A percentile compares a stretch with the other conserved stretches of the same genome.
Conservation (phyloP, 2,329 filamentous ascomycete species). For the Mariannaea sp. region DNA sequence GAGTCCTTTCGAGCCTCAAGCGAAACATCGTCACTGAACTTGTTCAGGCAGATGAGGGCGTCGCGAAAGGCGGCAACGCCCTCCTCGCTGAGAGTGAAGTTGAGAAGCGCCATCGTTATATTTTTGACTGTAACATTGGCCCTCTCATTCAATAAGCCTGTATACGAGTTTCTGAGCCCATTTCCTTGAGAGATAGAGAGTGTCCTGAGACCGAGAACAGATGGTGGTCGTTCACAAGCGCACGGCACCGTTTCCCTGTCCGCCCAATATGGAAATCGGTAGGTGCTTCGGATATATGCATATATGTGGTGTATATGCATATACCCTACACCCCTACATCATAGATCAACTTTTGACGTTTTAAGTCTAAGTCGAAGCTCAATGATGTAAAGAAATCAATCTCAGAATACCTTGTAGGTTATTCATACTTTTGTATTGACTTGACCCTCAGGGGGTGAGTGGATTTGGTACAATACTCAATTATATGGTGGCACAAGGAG, state of each 20-base stretch:
- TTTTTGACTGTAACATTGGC: neutral
- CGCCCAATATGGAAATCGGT: conserved; percentile 1
- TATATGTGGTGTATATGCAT: neutral
- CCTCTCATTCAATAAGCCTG: neutral
- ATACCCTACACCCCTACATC: neutral
- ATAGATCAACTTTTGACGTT: neutral
- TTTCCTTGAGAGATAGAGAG: neutral
- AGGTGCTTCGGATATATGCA: conserved; percentile 6
- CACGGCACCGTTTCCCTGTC: too few species aligned
- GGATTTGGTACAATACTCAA: too few species aligned
- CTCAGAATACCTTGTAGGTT: too few species aligned
- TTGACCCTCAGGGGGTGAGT: too few species aligned
- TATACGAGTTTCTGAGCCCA: neutral
- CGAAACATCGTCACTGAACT: conserved; percentile 80
- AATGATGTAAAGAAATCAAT: too few species aligned
- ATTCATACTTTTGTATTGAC: too few species aligned
- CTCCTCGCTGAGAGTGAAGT: conserved; percentile 75
- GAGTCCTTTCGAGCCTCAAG: conserved; percentile 73
- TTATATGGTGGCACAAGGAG: too few species aligned
- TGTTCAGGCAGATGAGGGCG: conserved; percentile 72
- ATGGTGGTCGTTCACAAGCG: conserved; percentile 12
- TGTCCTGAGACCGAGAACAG: neutral
- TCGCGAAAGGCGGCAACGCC: conserved; percentile 73
- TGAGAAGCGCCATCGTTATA: conserved; percentile 61
- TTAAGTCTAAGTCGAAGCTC: neutral